Evolutionary conservation across 2,329 filamentous ascomycete species (phyloP).

Genomic region (Amphichorda felina): DNA sequence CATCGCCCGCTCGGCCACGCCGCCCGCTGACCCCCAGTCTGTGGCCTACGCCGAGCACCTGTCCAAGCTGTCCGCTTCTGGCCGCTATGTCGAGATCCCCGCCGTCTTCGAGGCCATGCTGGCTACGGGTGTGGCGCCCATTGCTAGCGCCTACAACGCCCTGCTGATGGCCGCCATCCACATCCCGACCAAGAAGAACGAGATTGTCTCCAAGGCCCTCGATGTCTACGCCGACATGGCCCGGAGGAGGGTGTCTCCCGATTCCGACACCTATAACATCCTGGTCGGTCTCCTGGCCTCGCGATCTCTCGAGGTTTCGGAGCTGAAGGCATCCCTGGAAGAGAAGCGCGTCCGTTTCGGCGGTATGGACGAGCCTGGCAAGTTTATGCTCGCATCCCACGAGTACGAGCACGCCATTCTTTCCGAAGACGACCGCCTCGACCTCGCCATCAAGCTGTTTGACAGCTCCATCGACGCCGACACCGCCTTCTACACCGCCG

Average conservation of each 20-base stretch:
- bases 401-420: slow-evolving; percentile 81
- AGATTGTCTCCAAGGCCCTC: slow-evolving; percentile 80
- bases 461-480: slow-evolving; percentile 57
- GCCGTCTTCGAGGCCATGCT: slow-evolving; percentile 86
- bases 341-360: slow-evolving; percentile 77
- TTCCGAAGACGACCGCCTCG: slow-evolving; percentile 75
- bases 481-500: slow-evolving; percentile 57
- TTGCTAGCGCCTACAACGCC: slow-evolving; percentile 82
- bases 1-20: slow-evolving; percentile 44
- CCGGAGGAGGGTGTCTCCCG: slow-evolving; percentile 66
- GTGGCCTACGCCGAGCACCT: slow-evolving; percentile 69
- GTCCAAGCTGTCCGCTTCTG: slow-evolving; percentile 55
- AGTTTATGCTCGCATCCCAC: slow-evolving; percentile 80
- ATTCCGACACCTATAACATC: slow-evolving; percentile 78
- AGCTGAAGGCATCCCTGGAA: slow-evolving; percentile 62
- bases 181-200: slow-evolving; percentile 65
- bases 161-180: slow-evolving; percentile 76
- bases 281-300: slow-evolving; percentile 73
- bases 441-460: slow-evolving; percentile 78
- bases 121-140: slow-evolving; percentile 68
- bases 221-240: slow-evolving; percentile 98
- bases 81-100: slow-evolving; percentile 78
- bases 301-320: slow-evolving; percentile 67
- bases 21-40: slow-evolving; percentile 51
- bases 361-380: slow-evolving; percentile 70